These are phyloP conservation scores for Entelexis sorbosivorans DNA, from an alignment of 1,139 yeast genomes.

Conservation along the genomic window DNA sequence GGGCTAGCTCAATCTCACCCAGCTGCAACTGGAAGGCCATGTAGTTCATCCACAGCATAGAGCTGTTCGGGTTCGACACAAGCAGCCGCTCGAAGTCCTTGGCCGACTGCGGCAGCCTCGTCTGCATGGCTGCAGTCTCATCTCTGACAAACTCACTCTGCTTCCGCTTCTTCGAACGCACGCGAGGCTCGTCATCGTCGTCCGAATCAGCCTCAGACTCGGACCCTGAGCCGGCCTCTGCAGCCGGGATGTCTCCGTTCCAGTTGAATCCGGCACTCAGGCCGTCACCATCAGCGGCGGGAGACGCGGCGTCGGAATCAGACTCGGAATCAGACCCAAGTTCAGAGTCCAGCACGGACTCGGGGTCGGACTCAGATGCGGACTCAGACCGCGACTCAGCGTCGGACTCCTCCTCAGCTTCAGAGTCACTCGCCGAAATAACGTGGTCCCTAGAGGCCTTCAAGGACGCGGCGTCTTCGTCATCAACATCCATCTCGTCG, in stretches of 20 bases:
- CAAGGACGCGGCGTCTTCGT: conserved; percentile 14
- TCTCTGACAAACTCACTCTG: conserved; percentile 49
- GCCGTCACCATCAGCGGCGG: conserved; percentile 35
- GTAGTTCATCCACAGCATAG: conserved; percentile 92
- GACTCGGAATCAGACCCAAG: conserved; percentile 15
- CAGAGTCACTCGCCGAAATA: neutral
- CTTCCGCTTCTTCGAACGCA: conserved; percentile 36
- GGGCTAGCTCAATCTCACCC: conserved; percentile 86
- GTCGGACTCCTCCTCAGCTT: conserved; percentile 28
- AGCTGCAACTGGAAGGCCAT: conserved; percentile 96
- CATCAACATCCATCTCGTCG: conserved; percentile 24
- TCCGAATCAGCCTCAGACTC: conserved; percentile 41
- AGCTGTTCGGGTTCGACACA: conserved; percentile 86
- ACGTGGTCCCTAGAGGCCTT: neutral
- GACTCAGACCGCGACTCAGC: no score
- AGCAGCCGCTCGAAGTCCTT: conserved; percentile 84
- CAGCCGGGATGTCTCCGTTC: conserved; percentile 76
- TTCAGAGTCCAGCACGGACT: neutral
- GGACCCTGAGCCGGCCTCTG: conserved; percentile 39
- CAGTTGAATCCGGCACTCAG: conserved; percentile 84
- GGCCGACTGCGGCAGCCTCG: conserved; percentile 83
- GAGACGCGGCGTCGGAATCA: conserved; percentile 11
- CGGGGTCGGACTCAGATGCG: neutral
- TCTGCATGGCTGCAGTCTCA: conserved; percentile 69
- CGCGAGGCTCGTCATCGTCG: conserved; percentile 27